A percentile compares a stretch with the other conserved stretches of the same genome.
phyloP scores from a whole-genome alignment of 2,329 filamentous ascomycete genomes.

The Didymella glomerata region DNA sequence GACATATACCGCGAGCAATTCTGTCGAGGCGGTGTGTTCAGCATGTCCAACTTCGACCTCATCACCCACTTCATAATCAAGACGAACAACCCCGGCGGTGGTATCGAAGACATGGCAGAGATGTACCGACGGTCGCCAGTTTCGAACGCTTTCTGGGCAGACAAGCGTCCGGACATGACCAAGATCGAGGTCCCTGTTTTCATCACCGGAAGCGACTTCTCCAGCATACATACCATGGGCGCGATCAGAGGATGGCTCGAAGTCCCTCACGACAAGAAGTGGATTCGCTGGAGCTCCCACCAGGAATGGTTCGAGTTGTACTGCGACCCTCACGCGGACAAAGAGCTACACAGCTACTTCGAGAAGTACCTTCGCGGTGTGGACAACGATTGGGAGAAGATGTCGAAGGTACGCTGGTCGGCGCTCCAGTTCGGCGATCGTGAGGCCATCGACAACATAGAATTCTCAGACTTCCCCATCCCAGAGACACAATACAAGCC shows the following conservation, averaged over 20 bases:
- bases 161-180: conserved; percentile 32
- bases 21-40: conserved; percentile 47
- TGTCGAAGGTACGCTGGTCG: conserved; percentile 55
- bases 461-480: conserved; percentile 27
- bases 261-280: conserved; percentile 29
- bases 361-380: conserved; percentile 56
- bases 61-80: conserved; percentile 30
- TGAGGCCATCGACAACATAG: conserved; percentile 30
- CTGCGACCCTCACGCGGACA: conserved; percentile 17
- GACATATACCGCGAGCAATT: conserved; percentile 60
- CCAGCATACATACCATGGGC: conserved; percentile 32
- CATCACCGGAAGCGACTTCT: conserved; percentile 29
- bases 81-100: neutral
- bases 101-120: conserved; percentile 52
- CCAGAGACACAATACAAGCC: conserved; percentile 27
- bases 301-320: conserved; percentile 38
- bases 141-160: conserved; percentile 33
- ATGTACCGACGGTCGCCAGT: conserved; percentile 53
- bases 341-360: conserved; percentile 52
- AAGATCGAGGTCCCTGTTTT: conserved; percentile 35
- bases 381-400: conserved; percentile 59
- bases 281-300: conserved; percentile 27
- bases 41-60: conserved; percentile 54
- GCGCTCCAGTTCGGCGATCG: conserved; percentile 41
- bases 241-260: conserved; percentile 26